Evolutionary conservation across 805 yeast genomes (phyloP).

Genomic region (Metschnikowia lochheadii): DNA sequence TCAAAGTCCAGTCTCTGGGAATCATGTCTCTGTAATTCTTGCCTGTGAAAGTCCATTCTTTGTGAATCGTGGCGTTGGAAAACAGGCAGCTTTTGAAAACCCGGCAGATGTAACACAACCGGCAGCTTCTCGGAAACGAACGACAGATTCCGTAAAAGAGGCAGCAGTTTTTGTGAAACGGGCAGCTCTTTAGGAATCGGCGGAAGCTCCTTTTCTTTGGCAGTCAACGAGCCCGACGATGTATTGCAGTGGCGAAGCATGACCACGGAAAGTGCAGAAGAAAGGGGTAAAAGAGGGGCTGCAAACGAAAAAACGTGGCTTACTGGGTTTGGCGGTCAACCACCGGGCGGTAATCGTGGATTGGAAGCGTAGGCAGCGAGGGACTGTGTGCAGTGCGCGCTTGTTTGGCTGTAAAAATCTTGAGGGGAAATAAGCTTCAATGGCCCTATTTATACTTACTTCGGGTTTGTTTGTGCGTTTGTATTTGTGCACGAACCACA

Average conservation of each 20-base stretch:
- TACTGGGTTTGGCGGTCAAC: not conserved
- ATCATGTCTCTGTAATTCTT: no score
- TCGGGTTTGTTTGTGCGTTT: not conserved
- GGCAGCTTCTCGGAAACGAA: no score
- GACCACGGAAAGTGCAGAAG: not conserved
- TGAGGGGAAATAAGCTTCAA: not conserved
- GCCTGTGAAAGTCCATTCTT: no score
- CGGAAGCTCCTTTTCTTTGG: conserved; percentile 39
- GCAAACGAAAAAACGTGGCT: not conserved
- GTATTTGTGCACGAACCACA: not conserved
- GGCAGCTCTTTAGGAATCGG: conserved; percentile 26
- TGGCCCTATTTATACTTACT: not conserved
- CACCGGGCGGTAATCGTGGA: not conserved
- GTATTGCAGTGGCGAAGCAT: not conserved
- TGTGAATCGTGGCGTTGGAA: no score
- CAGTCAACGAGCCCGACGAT: not conserved
- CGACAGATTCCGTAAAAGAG: no score
- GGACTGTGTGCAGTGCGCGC: not conserved
- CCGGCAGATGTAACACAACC: no score
- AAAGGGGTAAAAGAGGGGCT: not conserved
- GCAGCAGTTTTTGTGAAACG: not conserved
- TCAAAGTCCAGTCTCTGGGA: no score
- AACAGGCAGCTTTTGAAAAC: no score
- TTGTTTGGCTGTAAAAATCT: not conserved
- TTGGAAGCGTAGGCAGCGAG: not conserved